phyloP scores from a whole-genome alignment of 2,329 filamentous ascomycete species.

The Diaporthe longicolla region DNA sequence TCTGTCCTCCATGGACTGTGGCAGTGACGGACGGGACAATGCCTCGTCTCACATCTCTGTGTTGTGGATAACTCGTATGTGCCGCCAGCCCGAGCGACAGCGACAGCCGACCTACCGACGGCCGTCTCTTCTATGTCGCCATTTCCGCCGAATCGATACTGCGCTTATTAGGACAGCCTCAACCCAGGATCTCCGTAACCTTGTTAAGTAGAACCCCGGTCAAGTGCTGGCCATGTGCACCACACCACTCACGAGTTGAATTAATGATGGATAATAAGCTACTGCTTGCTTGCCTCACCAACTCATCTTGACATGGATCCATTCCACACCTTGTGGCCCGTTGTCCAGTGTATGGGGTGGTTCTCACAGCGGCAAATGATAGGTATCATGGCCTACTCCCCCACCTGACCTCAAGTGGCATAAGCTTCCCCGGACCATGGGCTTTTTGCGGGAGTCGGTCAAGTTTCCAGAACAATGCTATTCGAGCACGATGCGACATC shows the following conservation, averaged over 20 bases:
- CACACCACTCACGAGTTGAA: neutral
- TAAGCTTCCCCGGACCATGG: neutral
- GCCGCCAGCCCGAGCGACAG: neutral
- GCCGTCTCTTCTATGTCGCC: neutral
- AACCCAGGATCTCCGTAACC: conserved; percentile 5
- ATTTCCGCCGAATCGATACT: neutral
- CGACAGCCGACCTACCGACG: conserved; percentile 16
- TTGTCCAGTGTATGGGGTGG: neutral
- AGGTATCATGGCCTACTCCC: neutral
- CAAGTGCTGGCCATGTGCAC: neutral
- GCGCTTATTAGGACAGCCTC: neutral
- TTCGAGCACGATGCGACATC: neutral
- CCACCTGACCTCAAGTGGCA: neutral
- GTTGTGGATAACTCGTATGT: neutral
- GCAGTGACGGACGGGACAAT: neutral
- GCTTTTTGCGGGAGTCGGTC: conserved; percentile 14
- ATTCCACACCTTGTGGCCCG: neutral
- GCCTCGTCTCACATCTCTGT: neutral
- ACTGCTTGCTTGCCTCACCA: neutral
- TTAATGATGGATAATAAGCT: neutral
- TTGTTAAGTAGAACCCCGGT: conserved; percentile 7
- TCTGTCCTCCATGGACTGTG: neutral
- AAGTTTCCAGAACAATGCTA: neutral
- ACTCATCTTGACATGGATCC: too few species aligned
- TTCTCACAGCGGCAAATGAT: neutral